Evolutionary conservation across 2,329 filamentous ascomycete species (phyloP), one percentile per base, ranked within the genome.

Genomic region (Ceratocystiopsis sp.): DNA sequence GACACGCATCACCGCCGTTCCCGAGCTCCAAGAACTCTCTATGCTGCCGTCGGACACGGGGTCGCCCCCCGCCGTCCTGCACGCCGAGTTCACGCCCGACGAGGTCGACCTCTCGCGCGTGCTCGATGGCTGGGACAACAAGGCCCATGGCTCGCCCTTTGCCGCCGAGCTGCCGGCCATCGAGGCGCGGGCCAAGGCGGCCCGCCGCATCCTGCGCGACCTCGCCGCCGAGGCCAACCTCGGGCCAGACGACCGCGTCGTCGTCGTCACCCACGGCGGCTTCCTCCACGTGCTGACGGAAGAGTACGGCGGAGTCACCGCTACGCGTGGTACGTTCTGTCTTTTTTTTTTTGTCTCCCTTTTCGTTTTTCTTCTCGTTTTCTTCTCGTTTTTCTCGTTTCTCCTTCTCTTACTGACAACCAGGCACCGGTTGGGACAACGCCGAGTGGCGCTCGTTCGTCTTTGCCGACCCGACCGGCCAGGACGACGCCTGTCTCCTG

Each of bases 241-340:
- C 9, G 55, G 34, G 8, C 34, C 50, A 0, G 76, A 82, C 53
- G 65, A 63, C 4, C 72, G 89, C 51, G 72, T 93, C 25, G 46
- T 35, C 29, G 44, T 43, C 10, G 44, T 44, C 7, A 42, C 46
- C 37, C 47, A 50, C 45, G 36, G 37, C 35, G 35, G 41, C 12
- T 47, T 45, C 41, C 57, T 93, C 53, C 86, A 94, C 58, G 93
- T 84, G 53, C 63, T 94, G 49, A 91, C 84, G 0, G 74, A 86
- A 51, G 85, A 93, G 54, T 93, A 78, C 75, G 66, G 75, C 43
- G 80, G 76, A 37, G 69, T 71, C 19, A 56, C 61, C 52, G 52
- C 65, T 5, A 13, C 9, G 10, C 35, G 35, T 32, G 48, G 43
- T 45, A 21, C 6, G 43, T 42, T 35, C n/a, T 42, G 35, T 29